These are phyloP conservation scores for Eucalyptus virginea DNA, from an alignment of 345 rosid genomes.

Conservation along the genomic window DNA sequence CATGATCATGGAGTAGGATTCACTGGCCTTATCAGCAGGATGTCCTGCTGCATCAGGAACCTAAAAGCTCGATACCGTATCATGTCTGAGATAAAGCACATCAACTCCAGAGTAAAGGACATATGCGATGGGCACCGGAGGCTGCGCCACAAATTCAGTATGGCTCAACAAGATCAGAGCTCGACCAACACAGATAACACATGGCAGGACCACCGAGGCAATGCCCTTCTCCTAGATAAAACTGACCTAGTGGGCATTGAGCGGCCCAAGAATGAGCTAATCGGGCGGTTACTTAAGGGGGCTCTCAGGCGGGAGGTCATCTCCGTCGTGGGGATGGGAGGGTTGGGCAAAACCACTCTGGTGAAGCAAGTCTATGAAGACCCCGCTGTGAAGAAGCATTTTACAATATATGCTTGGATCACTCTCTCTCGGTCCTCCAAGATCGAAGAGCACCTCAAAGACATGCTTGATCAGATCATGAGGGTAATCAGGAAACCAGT, in stretches of 20 bases:
- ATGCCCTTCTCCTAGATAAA: background rate
- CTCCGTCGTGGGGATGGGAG: background rate
- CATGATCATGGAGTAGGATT: background rate
- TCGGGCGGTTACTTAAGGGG: background rate
- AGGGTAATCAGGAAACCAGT: background rate
- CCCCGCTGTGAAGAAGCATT: background rate
- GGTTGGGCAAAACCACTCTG: background rate
- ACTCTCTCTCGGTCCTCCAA: background rate
- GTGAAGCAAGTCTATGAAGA: background rate
- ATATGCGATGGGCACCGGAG: background rate
- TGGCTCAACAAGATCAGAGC: background rate
- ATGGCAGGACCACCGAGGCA: background rate
- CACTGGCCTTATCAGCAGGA: background rate
- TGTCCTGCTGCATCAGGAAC: background rate
- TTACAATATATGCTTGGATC: background rate
- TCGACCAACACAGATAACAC: background rate
- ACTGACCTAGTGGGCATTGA: background rate
- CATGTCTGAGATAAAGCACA: background rate
- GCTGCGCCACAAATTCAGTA: background rate
- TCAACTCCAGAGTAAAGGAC: background rate
- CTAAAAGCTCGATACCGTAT: background rate
- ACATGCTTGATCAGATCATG: background rate
- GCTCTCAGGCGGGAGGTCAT: background rate
- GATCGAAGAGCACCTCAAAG: background rate
- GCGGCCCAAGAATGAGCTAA: background rate